phyloP scores from a whole-genome alignment of 163 green algal species.

The Scenedesmus sp. region DNA sequence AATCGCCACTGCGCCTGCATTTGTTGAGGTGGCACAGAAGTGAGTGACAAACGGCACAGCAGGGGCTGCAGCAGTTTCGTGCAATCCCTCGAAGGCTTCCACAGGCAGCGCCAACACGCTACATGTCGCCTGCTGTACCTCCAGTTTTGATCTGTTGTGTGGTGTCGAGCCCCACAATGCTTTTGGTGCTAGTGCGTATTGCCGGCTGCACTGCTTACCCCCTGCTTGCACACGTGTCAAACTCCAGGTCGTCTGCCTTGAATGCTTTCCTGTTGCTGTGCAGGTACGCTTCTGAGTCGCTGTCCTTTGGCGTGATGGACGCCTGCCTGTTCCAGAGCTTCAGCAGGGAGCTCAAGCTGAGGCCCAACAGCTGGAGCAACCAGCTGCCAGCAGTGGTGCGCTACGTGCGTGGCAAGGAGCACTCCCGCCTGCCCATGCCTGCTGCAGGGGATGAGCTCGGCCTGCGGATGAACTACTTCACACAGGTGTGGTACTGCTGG shows the following conservation, averaged over 20 bases:
- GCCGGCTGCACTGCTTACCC: background rate
- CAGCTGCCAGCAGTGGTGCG: slow-evolving; percentile 32
- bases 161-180: too few species aligned
- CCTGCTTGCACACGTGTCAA: too few species aligned
- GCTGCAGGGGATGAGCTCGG: slow-evolving; percentile 1
- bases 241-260: too few species aligned
- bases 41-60: background rate
- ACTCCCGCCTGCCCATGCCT: slow-evolving; percentile 1
- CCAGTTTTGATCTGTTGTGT: too few species aligned
- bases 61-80: background rate
- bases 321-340: slow-evolving; percentile 37
- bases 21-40: slow-evolving; percentile 35
- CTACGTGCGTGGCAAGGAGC: slow-evolving; percentile 21
- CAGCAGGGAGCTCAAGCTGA: slow-evolving; percentile 22
- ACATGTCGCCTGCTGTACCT: too few species aligned
- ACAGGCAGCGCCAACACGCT: too few species aligned
- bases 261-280: background rate
- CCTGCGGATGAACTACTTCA: background rate
- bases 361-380: slow-evolving; percentile 32
- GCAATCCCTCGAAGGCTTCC: too few species aligned
- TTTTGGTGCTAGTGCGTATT: background rate
- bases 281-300: slow-evolving; percentile 7
- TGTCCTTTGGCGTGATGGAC: slow-evolving; percentile 22
- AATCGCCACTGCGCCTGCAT: slow-evolving; percentile 15
- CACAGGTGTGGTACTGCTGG: background rate